Evolutionary conservation across 768 basidiomycete genomes (phyloP).

Genomic region (Termitomyces sp.): DNA sequence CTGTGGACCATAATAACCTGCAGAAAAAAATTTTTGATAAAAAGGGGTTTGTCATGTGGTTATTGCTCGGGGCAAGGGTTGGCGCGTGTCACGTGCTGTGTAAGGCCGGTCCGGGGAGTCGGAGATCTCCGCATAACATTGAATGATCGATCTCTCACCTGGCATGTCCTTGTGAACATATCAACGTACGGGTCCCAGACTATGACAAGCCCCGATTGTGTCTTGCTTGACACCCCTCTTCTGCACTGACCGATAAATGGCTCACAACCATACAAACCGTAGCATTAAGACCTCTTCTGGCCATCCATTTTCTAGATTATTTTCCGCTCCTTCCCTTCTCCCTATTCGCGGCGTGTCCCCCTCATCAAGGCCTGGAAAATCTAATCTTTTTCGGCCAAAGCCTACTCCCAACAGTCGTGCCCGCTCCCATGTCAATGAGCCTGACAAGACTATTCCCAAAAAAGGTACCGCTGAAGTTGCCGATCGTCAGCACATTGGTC

Average conservation of each 20-base stretch:
- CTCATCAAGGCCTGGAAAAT: neutral
- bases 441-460: constrained; percentile 1
- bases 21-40: neutral
- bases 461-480: constrained; percentile 5
- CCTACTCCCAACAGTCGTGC: neutral
- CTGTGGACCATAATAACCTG: neutral
- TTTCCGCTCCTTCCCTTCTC: neutral
- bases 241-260: constrained; percentile 2
- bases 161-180: neutral
- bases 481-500: neutral
- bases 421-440: neutral
- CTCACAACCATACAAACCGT: neutral
- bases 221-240: neutral
- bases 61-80: too few relatives aligned
- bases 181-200: constrained; percentile 1
- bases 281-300: neutral
- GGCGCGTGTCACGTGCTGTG: too few relatives aligned
- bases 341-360: constrained; percentile 1
- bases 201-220: constrained; percentile 7
- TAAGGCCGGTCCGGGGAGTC: neutral
- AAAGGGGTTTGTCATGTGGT: neutral
- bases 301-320: constrained; percentile 3
- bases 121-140: constrained; percentile 10
- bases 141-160: neutral
- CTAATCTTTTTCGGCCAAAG: neutral